Base-by-base conservation (phyloP, 164 flowering plant species). In the Nymphaea colorata region DNA sequence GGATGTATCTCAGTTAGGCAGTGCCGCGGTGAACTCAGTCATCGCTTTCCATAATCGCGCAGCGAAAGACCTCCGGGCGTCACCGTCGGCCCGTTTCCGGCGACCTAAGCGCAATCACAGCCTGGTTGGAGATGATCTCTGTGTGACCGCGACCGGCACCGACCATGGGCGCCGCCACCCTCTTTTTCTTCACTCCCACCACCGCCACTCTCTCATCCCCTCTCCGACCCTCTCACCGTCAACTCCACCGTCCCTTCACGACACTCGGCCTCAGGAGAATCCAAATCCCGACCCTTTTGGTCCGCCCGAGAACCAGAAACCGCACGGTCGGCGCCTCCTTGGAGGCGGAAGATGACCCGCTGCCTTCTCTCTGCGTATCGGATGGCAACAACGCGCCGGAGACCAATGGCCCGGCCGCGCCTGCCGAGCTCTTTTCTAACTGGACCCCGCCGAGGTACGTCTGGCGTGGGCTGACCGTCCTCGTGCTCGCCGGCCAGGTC, bases 371-470 rank as follows among this genome's bases (percentile, higher is more conserved):
- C 41, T 41, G 42, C 41, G 64, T 41, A 12, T 61, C 41, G 42
- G 64, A 61, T 3, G 64, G 64, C 64, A 79, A 68, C 66, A 67
- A 74, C 44, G 79, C 74, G 18, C 72, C 78, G 43, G 75, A 76
- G 10, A 72, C 71, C 16, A 47, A 43, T 18, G 66, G 68, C 10
- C 77, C 80, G 73, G 45, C 74, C 18, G 72, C 73, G 25, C 15
- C 79, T 41, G 69, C 77, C 43, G 43, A 41, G 68, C 55, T 61
- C 17, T 65, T 87, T 17, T 78, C 82, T 72, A 83, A 77, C 67
- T 91, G 98, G 97, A 72, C 87, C 59, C 97, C 97, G 65, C 96
- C 97, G 3, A 71, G 70, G 66, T 85, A 80, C 68, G 76, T 93
- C 11, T 93, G 97, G 98, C 78, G 95, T 69, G 98, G 95, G 41